A percentile compares a stretch with the other conserved stretches of the same genome.
Conservation (phyloP, 805 yeast species). For the Saturnispora sekii region DNA sequence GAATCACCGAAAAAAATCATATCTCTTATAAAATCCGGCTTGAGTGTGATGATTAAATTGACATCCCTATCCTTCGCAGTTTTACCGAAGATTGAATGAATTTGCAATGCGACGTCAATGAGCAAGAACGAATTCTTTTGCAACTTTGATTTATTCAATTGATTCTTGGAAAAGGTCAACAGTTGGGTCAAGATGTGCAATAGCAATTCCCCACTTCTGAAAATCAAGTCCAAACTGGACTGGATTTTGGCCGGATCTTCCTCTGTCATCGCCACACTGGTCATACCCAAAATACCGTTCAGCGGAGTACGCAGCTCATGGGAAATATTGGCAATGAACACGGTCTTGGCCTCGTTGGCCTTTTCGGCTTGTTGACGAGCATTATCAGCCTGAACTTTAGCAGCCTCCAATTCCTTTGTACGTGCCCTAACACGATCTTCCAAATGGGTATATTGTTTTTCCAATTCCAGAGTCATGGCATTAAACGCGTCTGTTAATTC, state of each 20-base stretch:
- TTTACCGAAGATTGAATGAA: slow-evolving; percentile 75
- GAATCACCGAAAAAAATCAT: slow-evolving; percentile 79
- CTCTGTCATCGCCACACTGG: slow-evolving; percentile 89
- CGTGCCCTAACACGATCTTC: slow-evolving; percentile 84
- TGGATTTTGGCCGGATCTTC: slow-evolving; percentile 56
- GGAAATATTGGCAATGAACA: slow-evolving; percentile 83
- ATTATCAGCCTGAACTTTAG: slow-evolving; percentile 63
- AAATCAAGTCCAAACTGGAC: slow-evolving; percentile 70
- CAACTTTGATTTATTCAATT: slow-evolving; percentile 69
- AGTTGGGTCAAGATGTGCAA: slow-evolving; percentile 85
- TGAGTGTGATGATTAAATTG: slow-evolving; percentile 48
- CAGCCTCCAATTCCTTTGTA: slow-evolving; percentile 80
- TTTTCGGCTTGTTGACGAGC: slow-evolving; percentile 46
- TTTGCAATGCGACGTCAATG: slow-evolving; percentile 74
- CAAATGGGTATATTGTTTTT: slow-evolving; percentile 69
- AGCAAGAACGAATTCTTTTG: slow-evolving; percentile 77
- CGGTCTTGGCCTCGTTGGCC: slow-evolving; percentile 95
- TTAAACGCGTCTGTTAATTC: slow-evolving; percentile 85
- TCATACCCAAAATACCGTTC: slow-evolving; percentile 94
- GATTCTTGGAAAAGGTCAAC: slow-evolving; percentile 86
- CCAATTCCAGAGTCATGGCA: slow-evolving; percentile 81
- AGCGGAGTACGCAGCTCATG: slow-evolving; percentile 93
- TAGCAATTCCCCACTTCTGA: slow-evolving; percentile 83
- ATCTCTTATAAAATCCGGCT: slow-evolving; percentile 50
- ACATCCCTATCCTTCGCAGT: slow-evolving; percentile 73